Conservation (phyloP, 805 yeast species). For the Alloascoidea africana region DNA sequence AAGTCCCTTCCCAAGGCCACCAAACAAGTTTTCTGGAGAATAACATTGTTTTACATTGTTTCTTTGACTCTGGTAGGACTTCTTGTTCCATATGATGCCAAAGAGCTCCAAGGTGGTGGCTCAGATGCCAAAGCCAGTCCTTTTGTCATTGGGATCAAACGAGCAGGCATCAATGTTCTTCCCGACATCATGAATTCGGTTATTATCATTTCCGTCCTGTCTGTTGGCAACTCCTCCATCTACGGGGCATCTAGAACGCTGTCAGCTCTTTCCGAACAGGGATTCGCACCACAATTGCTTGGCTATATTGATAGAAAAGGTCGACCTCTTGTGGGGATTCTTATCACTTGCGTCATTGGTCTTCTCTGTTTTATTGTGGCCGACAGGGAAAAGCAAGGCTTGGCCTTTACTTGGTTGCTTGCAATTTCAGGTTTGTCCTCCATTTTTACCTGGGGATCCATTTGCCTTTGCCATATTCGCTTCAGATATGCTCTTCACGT, state of each 20-base stretch:
- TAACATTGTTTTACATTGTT: slow-evolving; percentile 51
- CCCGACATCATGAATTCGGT: slow-evolving; percentile 43
- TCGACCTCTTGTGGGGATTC: slow-evolving; percentile 52
- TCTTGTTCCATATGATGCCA: slow-evolving; percentile 57
- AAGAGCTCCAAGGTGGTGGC: slow-evolving; percentile 34
- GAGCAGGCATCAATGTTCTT: slow-evolving; percentile 34
- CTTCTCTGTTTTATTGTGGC: slow-evolving; percentile 40
- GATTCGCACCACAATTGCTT: slow-evolving; percentile 26
- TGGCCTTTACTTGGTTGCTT: slow-evolving; percentile 34
- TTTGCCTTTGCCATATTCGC: slow-evolving; percentile 35
- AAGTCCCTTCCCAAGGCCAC: slow-evolving; percentile 61
- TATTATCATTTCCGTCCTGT: slow-evolving; percentile 34
- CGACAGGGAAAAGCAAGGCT: slow-evolving; percentile 31
- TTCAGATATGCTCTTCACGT: slow-evolving; percentile 39
- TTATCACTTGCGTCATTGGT: slow-evolving; percentile 26
- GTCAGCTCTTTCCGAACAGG: slow-evolving; percentile 35
- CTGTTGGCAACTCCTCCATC: slow-evolving; percentile 40
- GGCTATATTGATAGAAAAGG: slow-evolving; percentile 57
- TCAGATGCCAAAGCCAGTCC: slow-evolving; percentile 41
- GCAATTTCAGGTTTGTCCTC: slow-evolving; percentile 34
- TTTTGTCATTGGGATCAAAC: slow-evolving; percentile 37
- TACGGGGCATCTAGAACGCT: slow-evolving; percentile 36
- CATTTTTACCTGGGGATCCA: slow-evolving; percentile 34
- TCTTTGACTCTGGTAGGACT: slow-evolving; percentile 71
- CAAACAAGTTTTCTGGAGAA: slow-evolving; percentile 55